These are phyloP conservation scores for Endogone sp. DNA, from an alignment of 192 early-diverging fungal genomes.

Conservation along the genomic window DNA sequence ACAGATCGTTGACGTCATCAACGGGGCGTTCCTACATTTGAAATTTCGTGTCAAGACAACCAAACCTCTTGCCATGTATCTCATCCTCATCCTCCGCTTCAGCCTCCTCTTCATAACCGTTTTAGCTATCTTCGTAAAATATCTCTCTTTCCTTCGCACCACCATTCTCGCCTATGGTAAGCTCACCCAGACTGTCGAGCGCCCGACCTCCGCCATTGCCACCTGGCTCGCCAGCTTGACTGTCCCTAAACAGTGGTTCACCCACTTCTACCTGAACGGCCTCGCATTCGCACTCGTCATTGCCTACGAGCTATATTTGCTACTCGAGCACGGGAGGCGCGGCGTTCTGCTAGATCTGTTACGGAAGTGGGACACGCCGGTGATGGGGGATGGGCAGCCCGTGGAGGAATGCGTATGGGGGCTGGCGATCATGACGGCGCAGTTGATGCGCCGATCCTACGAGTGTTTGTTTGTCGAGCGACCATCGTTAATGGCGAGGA, in stretches of 20 bases:
- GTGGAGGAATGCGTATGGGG: constrained; percentile 15
- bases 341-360: constrained; percentile 10
- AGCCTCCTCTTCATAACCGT: not conserved
- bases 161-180: constrained; percentile 34
- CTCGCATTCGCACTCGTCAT: constrained; percentile 23
- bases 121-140: not conserved
- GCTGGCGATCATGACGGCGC: constrained; percentile 31
- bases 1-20: too few species aligned
- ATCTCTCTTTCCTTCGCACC: not conserved
- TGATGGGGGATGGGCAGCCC: not conserved
- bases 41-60: too few species aligned
- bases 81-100: not conserved
- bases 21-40: not conserved
- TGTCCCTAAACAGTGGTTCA: constrained; percentile 50
- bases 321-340: not conserved
- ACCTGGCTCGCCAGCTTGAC: constrained; percentile 6
- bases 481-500: constrained; percentile 34
- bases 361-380: constrained; percentile 8
- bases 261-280: constrained; percentile 48
- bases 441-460: constrained; percentile 38
- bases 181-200: constrained; percentile 12
- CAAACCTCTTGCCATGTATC: not conserved
- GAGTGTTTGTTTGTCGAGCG: constrained; percentile 44
- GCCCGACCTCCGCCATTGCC: constrained; percentile 6
- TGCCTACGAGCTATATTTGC: constrained; percentile 12